These are phyloP conservation scores for Paraconiothyrium sp. DNA, from an alignment of 2,329 filamentous ascomycete species.

Conservation along the genomic window DNA sequence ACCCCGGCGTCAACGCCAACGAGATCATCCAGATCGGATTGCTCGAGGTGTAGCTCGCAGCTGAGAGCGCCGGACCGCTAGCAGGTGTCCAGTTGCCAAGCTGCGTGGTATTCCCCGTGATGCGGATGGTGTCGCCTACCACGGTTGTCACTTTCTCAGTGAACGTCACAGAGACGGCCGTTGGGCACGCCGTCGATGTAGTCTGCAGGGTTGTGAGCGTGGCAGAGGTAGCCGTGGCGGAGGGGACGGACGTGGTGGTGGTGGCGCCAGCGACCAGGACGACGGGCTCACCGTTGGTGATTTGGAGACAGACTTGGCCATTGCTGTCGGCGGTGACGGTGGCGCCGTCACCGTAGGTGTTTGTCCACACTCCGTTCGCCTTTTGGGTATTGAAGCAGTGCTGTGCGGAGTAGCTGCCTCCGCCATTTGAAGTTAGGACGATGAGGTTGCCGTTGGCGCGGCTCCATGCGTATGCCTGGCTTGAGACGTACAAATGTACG, in stretches of 20 bases:
- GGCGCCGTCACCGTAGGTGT: slow-evolving; percentile 50
- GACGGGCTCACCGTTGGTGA: slow-evolving; percentile 56
- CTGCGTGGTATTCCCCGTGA: slow-evolving; percentile 56
- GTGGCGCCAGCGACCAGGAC: slow-evolving; percentile 45
- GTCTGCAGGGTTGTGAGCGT: slow-evolving; percentile 26
- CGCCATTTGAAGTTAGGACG: slow-evolving; percentile 58
- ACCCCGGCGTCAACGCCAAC: slow-evolving; percentile 52
- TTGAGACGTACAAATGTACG: slow-evolving; percentile 54
- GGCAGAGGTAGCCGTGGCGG: slow-evolving; percentile 13
- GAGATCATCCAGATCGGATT: slow-evolving; percentile 60
- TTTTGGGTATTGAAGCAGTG: slow-evolving; percentile 56
- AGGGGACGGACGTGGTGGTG: neutral
- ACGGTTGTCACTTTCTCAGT: slow-evolving; percentile 58
- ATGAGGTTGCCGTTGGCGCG: slow-evolving; percentile 56
- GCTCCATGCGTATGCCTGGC: slow-evolving; percentile 58
- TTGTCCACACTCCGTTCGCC: slow-evolving; percentile 53
- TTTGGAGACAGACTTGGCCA: slow-evolving; percentile 54
- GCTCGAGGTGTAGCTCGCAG: slow-evolving; percentile 54
- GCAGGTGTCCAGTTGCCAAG: slow-evolving; percentile 57
- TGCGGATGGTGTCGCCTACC: slow-evolving; percentile 59
- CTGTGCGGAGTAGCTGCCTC: slow-evolving; percentile 49
- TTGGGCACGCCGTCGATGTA: slow-evolving; percentile 35
- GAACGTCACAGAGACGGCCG: slow-evolving; percentile 53
- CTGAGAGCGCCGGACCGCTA: slow-evolving; percentile 52
- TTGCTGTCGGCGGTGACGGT: slow-evolving; percentile 52